Evolutionary conservation across 2,329 filamentous ascomycete genomes (phyloP).

Genomic region (Botrytis cinerea): DNA sequence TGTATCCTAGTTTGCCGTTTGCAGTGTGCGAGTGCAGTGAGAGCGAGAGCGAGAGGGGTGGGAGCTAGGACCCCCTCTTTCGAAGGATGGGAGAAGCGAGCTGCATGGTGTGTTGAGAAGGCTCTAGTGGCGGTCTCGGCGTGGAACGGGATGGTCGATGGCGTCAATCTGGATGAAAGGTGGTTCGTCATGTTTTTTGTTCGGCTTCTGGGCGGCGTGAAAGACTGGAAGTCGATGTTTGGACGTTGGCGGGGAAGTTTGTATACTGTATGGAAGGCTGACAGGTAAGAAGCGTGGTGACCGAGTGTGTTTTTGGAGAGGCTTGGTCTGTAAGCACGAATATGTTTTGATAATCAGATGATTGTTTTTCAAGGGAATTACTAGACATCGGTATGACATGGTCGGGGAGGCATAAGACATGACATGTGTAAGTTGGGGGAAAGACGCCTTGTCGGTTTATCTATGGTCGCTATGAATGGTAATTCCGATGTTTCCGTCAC

Average conservation of each 20-base stretch:
- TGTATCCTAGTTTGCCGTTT: background rate
- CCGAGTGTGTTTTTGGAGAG: background rate
- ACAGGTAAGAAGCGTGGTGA: background rate
- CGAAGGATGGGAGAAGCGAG: constrained; percentile 12
- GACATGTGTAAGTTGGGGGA: background rate
- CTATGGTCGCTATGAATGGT: background rate
- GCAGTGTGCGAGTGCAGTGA: background rate
- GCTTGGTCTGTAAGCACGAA: constrained; percentile 4
- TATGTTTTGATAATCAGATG: constrained; percentile 12
- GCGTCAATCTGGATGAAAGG: background rate
- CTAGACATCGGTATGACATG: background rate
- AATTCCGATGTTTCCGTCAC: constrained; percentile 2
- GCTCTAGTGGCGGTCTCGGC: background rate
- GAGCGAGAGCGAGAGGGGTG: constrained; percentile 9
- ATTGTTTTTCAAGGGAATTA: background rate
- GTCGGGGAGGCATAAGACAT: background rate
- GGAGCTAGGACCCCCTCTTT: constrained; percentile 11
- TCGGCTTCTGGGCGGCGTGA: background rate
- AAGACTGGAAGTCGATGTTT: background rate
- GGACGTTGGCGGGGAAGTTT: background rate
- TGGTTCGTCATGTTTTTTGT: background rate
- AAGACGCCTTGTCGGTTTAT: background rate
- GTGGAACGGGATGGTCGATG: background rate
- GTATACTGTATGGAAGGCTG: background rate
- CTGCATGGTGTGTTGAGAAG: background rate